These are phyloP conservation scores for Euphrasia confusa DNA, from an alignment of 257 asterid species.

Conservation along the genomic window DNA sequence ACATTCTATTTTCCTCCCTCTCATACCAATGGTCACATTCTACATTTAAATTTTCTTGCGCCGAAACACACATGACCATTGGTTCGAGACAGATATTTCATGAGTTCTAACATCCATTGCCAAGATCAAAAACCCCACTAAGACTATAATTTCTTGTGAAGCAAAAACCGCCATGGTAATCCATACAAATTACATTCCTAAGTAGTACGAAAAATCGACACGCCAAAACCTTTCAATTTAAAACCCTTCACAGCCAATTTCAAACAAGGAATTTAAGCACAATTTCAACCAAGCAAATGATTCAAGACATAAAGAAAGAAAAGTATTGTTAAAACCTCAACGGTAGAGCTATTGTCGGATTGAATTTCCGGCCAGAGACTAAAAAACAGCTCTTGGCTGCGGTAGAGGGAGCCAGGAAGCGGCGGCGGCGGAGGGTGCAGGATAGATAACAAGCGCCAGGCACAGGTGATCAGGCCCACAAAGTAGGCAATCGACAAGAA, in stretches of 20 bases:
- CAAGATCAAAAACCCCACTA: conserved; percentile 17
- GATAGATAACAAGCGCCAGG: conserved; percentile 53
- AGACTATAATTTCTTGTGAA: conserved; percentile 4
- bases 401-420: conserved; percentile 59
- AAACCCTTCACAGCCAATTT: background rate
- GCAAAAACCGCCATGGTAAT: background rate
- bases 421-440: conserved; percentile 51
- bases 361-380: conserved; percentile 64
- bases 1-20: too few relatives aligned
- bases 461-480: conserved; percentile 59
- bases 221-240: background rate
- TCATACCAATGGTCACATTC: too few relatives aligned
- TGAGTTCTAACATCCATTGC: too few relatives aligned
- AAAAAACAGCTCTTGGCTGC: conserved; percentile 54
- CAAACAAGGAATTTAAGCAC: conserved; percentile 4
- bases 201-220: background rate
- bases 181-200: background rate
- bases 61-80: too few relatives aligned
- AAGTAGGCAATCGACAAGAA: conserved; percentile 46
- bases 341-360: conserved; percentile 51
- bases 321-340: conserved; percentile 40
- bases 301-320: background rate
- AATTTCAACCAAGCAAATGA: too few relatives aligned
- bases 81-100: too few relatives aligned
- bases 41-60: too few relatives aligned